A percentile compares a stretch with the other conserved stretches of the same genome.
Conservation (phyloP, 208 protist genomes). For the Leishmania tarentolae region DNA sequence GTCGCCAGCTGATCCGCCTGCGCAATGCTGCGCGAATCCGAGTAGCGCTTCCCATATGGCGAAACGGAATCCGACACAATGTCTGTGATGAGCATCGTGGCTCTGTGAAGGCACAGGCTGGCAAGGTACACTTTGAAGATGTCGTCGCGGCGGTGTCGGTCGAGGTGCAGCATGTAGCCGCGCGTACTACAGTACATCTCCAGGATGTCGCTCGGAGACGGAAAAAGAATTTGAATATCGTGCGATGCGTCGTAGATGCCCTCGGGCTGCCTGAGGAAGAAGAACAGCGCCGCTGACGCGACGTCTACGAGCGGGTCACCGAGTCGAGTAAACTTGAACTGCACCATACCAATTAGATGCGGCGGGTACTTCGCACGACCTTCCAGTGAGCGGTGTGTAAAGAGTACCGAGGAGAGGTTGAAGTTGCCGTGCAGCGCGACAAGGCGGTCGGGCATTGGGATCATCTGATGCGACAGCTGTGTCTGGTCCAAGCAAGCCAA, state of each 20-base stretch:
- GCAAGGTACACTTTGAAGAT: slow-evolving; percentile 81
- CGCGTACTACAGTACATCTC: slow-evolving; percentile 71
- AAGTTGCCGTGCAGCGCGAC: slow-evolving; percentile 70
- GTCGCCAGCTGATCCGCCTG: slow-evolving; percentile 59
- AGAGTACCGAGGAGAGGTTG: slow-evolving; percentile 57
- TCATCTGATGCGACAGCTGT: slow-evolving; percentile 47
- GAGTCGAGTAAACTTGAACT: slow-evolving; percentile 54
- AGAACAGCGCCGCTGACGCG: slow-evolving; percentile 55
- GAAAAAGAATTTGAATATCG: slow-evolving; percentile 57
- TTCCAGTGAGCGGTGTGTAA: slow-evolving; percentile 75
- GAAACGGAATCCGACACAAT: slow-evolving; percentile 14
- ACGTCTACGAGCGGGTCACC: slow-evolving; percentile 77
- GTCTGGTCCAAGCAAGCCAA: slow-evolving; percentile 56
- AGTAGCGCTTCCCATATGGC: slow-evolving; percentile 10
- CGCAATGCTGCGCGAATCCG: slow-evolving; percentile 43
- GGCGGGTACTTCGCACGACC: slow-evolving; percentile 76
- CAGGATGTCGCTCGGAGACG: slow-evolving; percentile 53
- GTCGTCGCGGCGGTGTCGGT: slow-evolving; percentile 47
- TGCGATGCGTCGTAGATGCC: slow-evolving; percentile 54
- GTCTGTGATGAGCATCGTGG: slow-evolving; percentile 40
- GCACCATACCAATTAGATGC: slow-evolving; percentile 44
- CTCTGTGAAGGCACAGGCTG: slow-evolving; percentile 55
- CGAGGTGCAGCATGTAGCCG: slow-evolving; percentile 70
- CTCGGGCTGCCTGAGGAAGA: slow-evolving; percentile 44
- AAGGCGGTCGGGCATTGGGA: slow-evolving; percentile 56